Base-by-base conservation (phyloP, 495 filamentous ascomycete genomes). In the Neurospora cerealis region DNA sequence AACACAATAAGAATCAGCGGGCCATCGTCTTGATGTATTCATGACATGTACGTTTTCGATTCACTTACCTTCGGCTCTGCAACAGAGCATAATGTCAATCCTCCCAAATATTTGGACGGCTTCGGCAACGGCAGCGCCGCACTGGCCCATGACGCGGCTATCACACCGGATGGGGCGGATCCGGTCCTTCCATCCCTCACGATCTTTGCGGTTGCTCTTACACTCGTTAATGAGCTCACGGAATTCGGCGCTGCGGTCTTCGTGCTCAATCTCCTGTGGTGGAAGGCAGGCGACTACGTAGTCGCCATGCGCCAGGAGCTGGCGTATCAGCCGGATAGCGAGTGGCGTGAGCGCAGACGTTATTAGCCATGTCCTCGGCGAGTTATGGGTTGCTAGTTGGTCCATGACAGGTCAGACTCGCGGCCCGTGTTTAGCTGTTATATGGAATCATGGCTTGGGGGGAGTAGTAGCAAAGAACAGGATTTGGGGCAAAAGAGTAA, bases 51-150 rank as follows among this genome's bases (percentile, higher is more conserved):
- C 7, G 36, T 42, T 11, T 46, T 34, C 48, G 21, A 28, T 41
- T n/a, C 21, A 74, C 81, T 73, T 85, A 93, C 92, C 89, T 89
- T 97, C 93, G 77, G 90, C 94, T 66, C 91, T 92, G 82, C 93
- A 96, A 81, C 93, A 95, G 41, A 98, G 86, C 72, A 98, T 82
- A 60, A 98, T 93, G 80, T 99, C 96, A 40, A 98, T 87, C 72
- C 90, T 88, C 32, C 94, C 94, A 84, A 96, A 99, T 4, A 89
- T 86, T 71, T 91, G 88, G 28, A 95, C 89, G 21, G 93, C 92
- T 80, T 97, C 91, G 70, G 96, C 95, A 71, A 98, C 87, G 11
- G 94, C 93, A 66, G 93, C 91, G 79, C 97, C 94, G 77, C 87
- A 88, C 75, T 87, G 84, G 44, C 86, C 85, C 84, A 89, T 88